A percentile compares a stretch with the other conserved stretches of the same genome.
These are phyloP conservation scores for Pythium aquatile DNA, from an alignment of 352 stramenopile species.

Conservation along the genomic window DNA sequence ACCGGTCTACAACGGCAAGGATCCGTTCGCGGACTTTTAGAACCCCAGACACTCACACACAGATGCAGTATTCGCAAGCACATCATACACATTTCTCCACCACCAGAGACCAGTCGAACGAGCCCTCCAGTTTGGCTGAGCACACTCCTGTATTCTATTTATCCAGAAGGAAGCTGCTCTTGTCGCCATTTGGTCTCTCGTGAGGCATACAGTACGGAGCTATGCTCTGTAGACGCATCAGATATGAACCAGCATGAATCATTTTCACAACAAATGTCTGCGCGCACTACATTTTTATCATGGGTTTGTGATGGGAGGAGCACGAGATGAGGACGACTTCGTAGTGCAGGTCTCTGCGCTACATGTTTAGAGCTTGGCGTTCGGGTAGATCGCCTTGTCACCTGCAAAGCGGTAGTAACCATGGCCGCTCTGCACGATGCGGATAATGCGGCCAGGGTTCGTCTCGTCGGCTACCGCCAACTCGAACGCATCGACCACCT, in stretches of 20 bases:
- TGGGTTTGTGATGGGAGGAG: no score
- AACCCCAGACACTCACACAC: constrained; percentile 13
- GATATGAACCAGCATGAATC: neutral
- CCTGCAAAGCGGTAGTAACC: constrained; percentile 63
- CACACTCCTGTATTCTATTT: constrained; percentile 31
- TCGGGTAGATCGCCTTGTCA: constrained; percentile 69
- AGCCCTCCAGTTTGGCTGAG: neutral
- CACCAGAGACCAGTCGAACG: constrained; percentile 5
- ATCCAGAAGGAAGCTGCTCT: constrained; percentile 20
- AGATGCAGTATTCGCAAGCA: constrained; percentile 7
- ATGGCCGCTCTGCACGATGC: constrained; percentile 48
- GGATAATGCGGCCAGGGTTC: constrained; percentile 58
- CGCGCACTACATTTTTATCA: no score
- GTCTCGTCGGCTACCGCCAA: constrained; percentile 45
- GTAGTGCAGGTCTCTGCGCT: no score
- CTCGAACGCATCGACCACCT: constrained; percentile 57
- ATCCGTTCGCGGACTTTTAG: constrained; percentile 94
- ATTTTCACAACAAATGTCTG: neutral
- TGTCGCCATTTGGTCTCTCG: neutral
- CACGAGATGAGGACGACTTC: no score
- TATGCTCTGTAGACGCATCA: neutral
- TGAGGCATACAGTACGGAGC: neutral
- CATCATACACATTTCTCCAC: constrained; percentile 6
- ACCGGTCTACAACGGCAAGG: constrained; percentile 91
- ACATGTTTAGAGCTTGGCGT: constrained; percentile 53